Evolutionary conservation across 768 basidiomycete genomes (phyloP).

Genomic region (Serendipita sp.): DNA sequence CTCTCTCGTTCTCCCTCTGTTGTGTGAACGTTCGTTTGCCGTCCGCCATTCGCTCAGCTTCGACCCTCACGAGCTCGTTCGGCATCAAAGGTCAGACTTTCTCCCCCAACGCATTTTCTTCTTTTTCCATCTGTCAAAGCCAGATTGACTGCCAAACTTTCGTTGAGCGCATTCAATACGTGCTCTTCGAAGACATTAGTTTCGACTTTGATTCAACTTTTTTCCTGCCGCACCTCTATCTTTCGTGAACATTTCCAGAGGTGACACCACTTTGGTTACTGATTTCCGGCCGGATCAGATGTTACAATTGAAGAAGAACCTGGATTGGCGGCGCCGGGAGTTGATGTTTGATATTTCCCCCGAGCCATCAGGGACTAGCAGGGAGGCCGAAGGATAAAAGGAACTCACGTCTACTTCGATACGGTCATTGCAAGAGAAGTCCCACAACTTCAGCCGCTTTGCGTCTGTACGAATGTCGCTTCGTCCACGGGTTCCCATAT

Average conservation of each 20-base stretch:
- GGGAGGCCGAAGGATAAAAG: neutral
- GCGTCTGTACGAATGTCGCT: constrained; percentile 49
- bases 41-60: neutral
- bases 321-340: constrained; percentile 35
- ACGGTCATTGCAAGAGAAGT: constrained; percentile 74
- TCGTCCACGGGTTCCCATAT: constrained; percentile 84
- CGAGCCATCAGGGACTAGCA: constrained; percentile 14
- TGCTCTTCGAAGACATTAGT: constrained; percentile 47
- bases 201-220: constrained; percentile 49
- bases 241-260: constrained; percentile 18
- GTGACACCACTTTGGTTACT: constrained; percentile 8
- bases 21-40: too few species aligned
- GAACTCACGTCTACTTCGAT: constrained; percentile 36
- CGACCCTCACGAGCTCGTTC: constrained; percentile 22
- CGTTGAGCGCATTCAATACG: constrained; percentile 14
- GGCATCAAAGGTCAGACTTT: neutral
- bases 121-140: constrained; percentile 8
- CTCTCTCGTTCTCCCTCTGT: neutral
- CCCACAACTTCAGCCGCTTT: constrained; percentile 88
- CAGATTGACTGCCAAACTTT: neutral
- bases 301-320: constrained; percentile 38
- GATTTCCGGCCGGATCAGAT: constrained; percentile 23
- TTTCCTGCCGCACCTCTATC: constrained; percentile 21
- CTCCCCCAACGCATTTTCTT: constrained; percentile 14
- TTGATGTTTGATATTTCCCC: constrained; percentile 35